Evolutionary conservation across 2,329 filamentous ascomycete genomes (phyloP).

Genomic region (Cephalotrichum gorgonifer): DNA sequence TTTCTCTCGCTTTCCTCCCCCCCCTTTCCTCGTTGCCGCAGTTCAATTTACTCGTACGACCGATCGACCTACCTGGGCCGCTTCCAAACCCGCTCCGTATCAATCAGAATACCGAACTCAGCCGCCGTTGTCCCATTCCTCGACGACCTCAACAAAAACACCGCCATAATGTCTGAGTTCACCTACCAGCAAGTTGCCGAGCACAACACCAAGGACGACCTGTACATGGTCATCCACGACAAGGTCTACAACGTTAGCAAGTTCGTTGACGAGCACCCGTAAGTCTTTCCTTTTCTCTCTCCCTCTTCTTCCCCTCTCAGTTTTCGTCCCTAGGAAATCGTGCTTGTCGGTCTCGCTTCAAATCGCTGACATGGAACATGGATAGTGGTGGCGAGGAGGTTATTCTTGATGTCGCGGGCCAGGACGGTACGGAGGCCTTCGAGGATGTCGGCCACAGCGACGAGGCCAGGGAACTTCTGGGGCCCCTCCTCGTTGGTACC

Average conservation of each 20-base stretch:
- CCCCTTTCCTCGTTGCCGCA: background rate
- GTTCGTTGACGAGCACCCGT: conserved; percentile 97
- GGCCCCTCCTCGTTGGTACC: conserved; percentile 60
- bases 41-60: background rate
- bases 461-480: conserved; percentile 90
- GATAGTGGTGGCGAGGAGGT: conserved; percentile 97
- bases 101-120: background rate
- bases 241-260: conserved; percentile 86
- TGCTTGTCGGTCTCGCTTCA: no score
- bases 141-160: conserved; percentile 8
- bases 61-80: background rate
- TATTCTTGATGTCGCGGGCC: conserved; percentile 86
- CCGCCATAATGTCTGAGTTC: conserved; percentile 37
- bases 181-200: conserved; percentile 73
- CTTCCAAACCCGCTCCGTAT: background rate
- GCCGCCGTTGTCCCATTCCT: background rate
- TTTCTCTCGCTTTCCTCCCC: background rate
- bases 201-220: conserved; percentile 89
- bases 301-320: background rate
- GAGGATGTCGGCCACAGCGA: conserved; percentile 99
- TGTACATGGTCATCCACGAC: conserved; percentile 86
- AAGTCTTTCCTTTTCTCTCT: conserved; percentile 24
- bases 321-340: background rate
- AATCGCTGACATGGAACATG: background rate
- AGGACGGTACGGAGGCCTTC: conserved; percentile 95